Evolutionary conservation across 2,329 filamentous ascomycete genomes (phyloP), one percentile per base, ranked within the genome.

Genomic region (Fusarium poae): DNA sequence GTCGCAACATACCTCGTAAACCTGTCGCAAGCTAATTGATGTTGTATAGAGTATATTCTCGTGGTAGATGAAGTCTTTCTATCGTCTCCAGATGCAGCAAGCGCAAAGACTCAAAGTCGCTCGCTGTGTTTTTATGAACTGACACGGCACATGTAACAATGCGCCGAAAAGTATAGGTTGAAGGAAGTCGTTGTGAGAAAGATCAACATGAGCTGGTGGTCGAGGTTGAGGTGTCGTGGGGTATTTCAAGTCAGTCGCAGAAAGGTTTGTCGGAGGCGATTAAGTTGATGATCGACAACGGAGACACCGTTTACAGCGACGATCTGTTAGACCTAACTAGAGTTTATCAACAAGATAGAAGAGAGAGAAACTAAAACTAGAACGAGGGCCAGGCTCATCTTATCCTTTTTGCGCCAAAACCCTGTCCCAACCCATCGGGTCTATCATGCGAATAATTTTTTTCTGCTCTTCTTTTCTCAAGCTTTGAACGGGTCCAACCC

Each of bases 71-170:
- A 74, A 85, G 86, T 88, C 86, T 88, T 88, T 88, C 83, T 85
- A 53, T 64, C 80, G 78, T 82, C 82, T 77, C 82, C 80, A 46
- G 58, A 49, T 75, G 72, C 73, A 87, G 85, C 86, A 88, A 88
- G 85, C 86, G 86, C 86, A 89, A 89, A 89, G 86, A 88, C 86
- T 86, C 79, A 73, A 88, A 89, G 86, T 89, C 86, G 86, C 86
- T 79, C 85, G 86, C 85, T 78, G 80, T 70, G 58, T 70, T 75
- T 71, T 78, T 85, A 86, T 78, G 74, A 77, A 69, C 65, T 70
- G 59, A 70, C 61, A 60, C 74, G 81, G 81, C 82, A 80, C 83
- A 86, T 85, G 70, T 70, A 78, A 50, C 52, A 69, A 76, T 78
- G 80, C 75, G 81, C 79, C 79, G 52, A 48, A 35, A 76, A 72